Conservation (phyloP, 2,329 filamentous ascomycete species). For the Botryotinia narcissicola region DNA sequence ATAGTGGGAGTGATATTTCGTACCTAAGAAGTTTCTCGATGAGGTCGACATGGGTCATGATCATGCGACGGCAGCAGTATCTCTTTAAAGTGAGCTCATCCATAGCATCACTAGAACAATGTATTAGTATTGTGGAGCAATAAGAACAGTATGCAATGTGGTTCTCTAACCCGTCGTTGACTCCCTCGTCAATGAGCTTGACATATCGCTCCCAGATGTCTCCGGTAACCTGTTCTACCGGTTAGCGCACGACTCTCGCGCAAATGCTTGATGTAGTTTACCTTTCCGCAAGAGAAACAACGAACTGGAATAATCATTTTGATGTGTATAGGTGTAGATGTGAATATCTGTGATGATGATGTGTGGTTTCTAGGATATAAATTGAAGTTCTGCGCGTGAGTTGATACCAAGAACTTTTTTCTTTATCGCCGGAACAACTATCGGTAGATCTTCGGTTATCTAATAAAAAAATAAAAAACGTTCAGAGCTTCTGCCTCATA, state of each 20-base stretch:
- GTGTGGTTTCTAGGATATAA: slow-evolving; percentile 1
- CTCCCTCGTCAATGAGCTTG: slow-evolving; percentile 75
- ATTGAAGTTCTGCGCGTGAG: slow-evolving; percentile 22
- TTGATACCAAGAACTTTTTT: slow-evolving; percentile 19
- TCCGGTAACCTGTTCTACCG: slow-evolving; percentile 71
- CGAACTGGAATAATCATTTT: slow-evolving; percentile 98
- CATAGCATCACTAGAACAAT: slow-evolving; percentile 76
- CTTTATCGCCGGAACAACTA: slow-evolving; percentile 17
- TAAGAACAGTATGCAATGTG: not conserved
- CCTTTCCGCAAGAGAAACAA: slow-evolving; percentile 99
- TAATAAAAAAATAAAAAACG: slow-evolving; percentile 26
- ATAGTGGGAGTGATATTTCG: slow-evolving; percentile 22
- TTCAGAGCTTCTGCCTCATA: slow-evolving; percentile 12
- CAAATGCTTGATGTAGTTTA: slow-evolving; percentile 43
- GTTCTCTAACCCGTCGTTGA: slow-evolving; percentile 66
- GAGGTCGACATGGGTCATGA: slow-evolving; percentile 98
- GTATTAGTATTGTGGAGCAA: slow-evolving; percentile 22
- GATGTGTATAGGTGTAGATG: slow-evolving; percentile 27
- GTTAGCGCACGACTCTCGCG: slow-evolving; percentile 25
- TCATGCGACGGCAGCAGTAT: slow-evolving; percentile 98
- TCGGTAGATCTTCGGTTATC: slow-evolving; percentile 9
- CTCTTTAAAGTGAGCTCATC: slow-evolving; percentile 89
- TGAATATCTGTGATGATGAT: slow-evolving; percentile 11
- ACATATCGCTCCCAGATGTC: slow-evolving; percentile 98
- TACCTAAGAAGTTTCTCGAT: slow-evolving; percentile 98